Base-by-base conservation (phyloP, 2,329 filamentous ascomycete genomes). In the Alternaria infectoria region DNA sequence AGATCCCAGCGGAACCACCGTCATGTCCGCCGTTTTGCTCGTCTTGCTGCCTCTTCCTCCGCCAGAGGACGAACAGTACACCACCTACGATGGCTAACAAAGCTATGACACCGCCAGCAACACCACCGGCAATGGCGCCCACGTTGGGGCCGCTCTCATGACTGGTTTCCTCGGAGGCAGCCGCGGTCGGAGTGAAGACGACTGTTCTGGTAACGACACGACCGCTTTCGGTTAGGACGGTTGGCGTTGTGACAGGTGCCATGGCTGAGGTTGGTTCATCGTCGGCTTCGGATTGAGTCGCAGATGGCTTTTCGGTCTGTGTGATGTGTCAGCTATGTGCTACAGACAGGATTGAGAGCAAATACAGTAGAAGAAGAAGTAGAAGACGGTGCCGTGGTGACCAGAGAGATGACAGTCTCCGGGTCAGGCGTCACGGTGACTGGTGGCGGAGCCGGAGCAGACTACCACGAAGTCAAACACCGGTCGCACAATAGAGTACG, bases 81-180 rank as follows among this genome's bases (percentile, higher is more conserved):
- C 68, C 78, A 10, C 78, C 75, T 21, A 79, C 70, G 10, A 80
- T 71, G 28, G 77, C 80, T 15, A 83, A 40, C 9, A 75, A 76
- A 26, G 72, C 75, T 7, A 83, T 51, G 9, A 74, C 55, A 13
- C 79, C 78, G 19, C 82, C 83, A 36, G 84, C 75, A 17, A 83
- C 83, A 52, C 81, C 79, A 28, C 83, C 83, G 15, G 80, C 83
- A 45, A 85, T 83, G n/a, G 79, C 80, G 9, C 81, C 83, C 25
- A 75, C 75, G 32, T 82, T 82, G 9, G 62, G 58, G 4, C 58
- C 62, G 15, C 65, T 54, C 15, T 65, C 65, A 13, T 52, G 40
- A 13, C 32, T 54, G 51, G 72, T 57, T 40, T 69, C 58, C 17
- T 26, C 57, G 61, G 64, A 45, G 7, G 66, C 60, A 25, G 66